Evolutionary conservation across 257 asterid genomes (phyloP).

Genomic region (Primulina huaijiensis): DNA sequence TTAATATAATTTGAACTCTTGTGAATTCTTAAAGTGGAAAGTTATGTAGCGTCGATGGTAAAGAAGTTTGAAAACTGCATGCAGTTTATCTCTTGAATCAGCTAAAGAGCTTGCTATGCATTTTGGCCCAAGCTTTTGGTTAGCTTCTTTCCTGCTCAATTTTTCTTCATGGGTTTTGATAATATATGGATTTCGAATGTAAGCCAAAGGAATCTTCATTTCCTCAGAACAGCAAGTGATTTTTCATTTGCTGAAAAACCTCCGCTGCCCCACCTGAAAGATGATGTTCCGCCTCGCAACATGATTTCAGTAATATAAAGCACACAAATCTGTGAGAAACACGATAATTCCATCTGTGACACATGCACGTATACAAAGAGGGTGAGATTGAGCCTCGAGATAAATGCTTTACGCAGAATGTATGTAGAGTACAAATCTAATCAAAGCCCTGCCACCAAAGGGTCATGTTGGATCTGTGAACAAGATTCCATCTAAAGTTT

Average conservation of each 20-base stretch:
- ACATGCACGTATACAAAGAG: too few relatives aligned
- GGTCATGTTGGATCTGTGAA: neutral
- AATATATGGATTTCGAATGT: too few relatives aligned
- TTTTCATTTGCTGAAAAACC: neutral
- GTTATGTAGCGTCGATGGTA: too few relatives aligned
- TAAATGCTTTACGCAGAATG: neutral
- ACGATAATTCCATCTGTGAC: neutral
- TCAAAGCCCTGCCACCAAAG: neutral
- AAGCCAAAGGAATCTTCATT: neutral
- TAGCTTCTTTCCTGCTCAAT: too few relatives aligned
- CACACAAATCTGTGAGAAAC: neutral
- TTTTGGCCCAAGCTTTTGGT: too few relatives aligned
- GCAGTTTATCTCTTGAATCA: too few relatives aligned
- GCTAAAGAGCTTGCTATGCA: too few relatives aligned
- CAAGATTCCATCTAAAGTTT: slow-evolving; percentile 1
- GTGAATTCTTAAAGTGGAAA: too few relatives aligned
- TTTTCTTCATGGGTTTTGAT: too few relatives aligned
- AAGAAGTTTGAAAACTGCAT: too few relatives aligned
- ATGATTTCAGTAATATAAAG: neutral
- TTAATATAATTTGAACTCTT: too few relatives aligned
- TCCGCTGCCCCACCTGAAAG: neutral
- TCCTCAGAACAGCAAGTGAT: neutral
- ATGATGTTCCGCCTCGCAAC: neutral
- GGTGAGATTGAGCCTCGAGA: neutral
- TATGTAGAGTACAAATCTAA: neutral